Evolutionary conservation across 2,329 filamentous ascomycete species (phyloP), one percentile per base, ranked within the genome.

Genomic region (Aspergillus pseudoviridinutans): DNA sequence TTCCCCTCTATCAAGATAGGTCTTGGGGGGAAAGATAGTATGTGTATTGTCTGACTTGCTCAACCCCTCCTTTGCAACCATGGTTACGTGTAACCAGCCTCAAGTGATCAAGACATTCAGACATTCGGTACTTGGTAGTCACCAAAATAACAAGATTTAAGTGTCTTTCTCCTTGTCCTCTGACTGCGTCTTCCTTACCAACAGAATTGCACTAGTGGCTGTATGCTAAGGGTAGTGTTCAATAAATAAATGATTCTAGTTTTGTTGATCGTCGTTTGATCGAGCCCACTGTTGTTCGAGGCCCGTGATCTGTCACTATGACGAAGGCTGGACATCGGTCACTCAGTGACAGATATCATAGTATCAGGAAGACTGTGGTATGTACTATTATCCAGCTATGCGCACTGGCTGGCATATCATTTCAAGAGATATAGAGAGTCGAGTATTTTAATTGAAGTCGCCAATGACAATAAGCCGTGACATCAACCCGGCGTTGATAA

Each of bases 51-150:
- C 12, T 24, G 42, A 24, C 42, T 14, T 47, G 44, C 24, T 51
- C 51, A 50, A 53, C 55, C 58, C 58, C 55, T 59, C 58, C 51
- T 24, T 47, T 14, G 22, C n/a, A 24, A 24, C 44, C 44, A 47
- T 47, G 44, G 44, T 47, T 47, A 24, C 12, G 41, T 20, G 41
- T 44, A 44, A 20, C 22, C 3, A 22, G 7, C 17, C n/a, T 44
- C 41, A 24, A 44, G n/a, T 44, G n/a, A 44, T 20, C 4, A 22
- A 22, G 41, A 22, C 17, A 20, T 44, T 10, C 10, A 22, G 41
- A 44, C 17, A 20, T 44, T 24, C 4, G 6, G 9, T 20, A 22
- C 8, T 22, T 7, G 14, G 4, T 7, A 17, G 6, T 7, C 32
- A 35, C 12, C 12, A 7, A 7, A 32, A 4, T 14, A 35, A 14